phyloP scores from a whole-genome alignment of 2,329 filamentous ascomycete species.

The Alternaria panax region DNA sequence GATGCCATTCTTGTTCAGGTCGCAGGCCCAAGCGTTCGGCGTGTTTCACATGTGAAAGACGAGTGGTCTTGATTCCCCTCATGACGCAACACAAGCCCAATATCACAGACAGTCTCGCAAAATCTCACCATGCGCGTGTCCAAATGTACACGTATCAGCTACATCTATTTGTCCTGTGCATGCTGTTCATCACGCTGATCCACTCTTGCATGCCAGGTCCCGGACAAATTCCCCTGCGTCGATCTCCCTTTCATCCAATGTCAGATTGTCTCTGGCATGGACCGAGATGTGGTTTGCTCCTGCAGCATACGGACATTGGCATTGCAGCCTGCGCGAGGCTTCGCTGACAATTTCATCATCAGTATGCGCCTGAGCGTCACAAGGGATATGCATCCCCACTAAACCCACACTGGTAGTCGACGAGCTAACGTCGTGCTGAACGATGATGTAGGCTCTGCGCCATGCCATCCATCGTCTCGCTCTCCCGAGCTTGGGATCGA shows the following conservation, averaged over 20 bases:
- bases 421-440: neutral
- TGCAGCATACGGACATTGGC: neutral
- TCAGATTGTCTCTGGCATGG: neutral
- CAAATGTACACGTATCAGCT: neutral
- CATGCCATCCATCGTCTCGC: neutral
- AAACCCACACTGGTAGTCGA: neutral
- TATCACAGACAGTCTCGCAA: neutral
- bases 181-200: neutral
- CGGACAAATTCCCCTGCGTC: neutral
- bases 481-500: neutral
- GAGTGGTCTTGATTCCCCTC: conserved; percentile 6
- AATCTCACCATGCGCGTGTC: neutral
- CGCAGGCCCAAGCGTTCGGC: conserved; percentile 4
- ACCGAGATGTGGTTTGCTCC: neutral
- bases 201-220: conserved; percentile 1
- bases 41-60: conserved; percentile 28
- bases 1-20: conserved; percentile 1
- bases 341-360: neutral
- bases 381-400: neutral
- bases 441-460: neutral
- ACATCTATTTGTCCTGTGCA: neutral
- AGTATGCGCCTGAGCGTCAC: neutral
- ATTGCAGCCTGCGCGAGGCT: neutral
- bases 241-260: conserved; percentile 4
- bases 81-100: conserved; percentile 19